Evolutionary conservation across 257 asterid genomes (phyloP), one percentile per base, ranked within the genome.

Genomic region (Solanum infundibuliforme): DNA sequence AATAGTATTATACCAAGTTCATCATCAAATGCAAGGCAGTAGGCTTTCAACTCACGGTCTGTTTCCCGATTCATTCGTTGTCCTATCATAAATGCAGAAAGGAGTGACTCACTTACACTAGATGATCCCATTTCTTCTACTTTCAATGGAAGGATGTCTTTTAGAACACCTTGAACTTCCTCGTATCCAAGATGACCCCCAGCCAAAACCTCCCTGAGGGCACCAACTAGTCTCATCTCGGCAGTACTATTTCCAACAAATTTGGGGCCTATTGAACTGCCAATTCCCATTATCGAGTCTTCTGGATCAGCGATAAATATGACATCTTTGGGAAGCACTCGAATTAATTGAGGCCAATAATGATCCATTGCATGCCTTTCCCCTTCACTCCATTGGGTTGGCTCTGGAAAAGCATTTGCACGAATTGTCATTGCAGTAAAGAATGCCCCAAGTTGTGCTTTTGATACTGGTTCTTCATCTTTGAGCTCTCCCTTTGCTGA

Each of bases 111-210:
- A 72, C 95, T 95, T 87, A 92, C 98, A 84, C 84, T 87, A 29
- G 87, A 83, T 58, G 89, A 86, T 39, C 71, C 88, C 88, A 84
- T 83, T 81, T 90, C 94, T 87, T 87, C 92, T 16, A 88, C 88
- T 86, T 85, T 73, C 41, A 91, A 84, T 2, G 98, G 98, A 91
- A 97, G 98, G 84, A 93, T 94, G 68, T 95, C 99, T 91, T 91
- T 94, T 71, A 97, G 88, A 75, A 97, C 98, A 89, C 98, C 99
- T 89, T 94, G 98, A 87, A 94, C 99, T 91, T 97, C 99, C 88
- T 97, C 99, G 62, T 97, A 97, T 88, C 99, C 99, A 84, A 95
- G 92, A 89, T 97, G 99, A 65, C 98, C 99, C 60, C 99, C 99
- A 46, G 98, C 99, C 90, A 97, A 88, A 75, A 97, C 98, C 90